Evolutionary conservation across 768 basidiomycete species (phyloP).

Genomic region (Amanita polypyramis): DNA sequence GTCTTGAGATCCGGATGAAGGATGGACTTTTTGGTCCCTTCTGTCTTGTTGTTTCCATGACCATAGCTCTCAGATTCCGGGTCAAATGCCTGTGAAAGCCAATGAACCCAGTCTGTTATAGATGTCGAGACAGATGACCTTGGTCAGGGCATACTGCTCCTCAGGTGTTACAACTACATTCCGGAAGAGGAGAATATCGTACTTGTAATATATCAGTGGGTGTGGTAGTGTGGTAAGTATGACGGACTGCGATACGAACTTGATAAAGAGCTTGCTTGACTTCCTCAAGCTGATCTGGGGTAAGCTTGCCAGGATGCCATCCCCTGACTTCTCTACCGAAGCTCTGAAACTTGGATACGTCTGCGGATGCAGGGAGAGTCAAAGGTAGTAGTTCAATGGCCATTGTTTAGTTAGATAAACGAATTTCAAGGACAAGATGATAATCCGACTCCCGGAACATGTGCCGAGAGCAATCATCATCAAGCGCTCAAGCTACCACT

Average conservation of each 20-base stretch:
- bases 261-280: slow-evolving; percentile 68
- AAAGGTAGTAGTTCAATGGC: slow-evolving; percentile 57
- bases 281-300: slow-evolving; percentile 52
- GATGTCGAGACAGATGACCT: slow-evolving; percentile 33
- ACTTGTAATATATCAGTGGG: slow-evolving; percentile 25
- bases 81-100: slow-evolving; percentile 59
- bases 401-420: slow-evolving; percentile 33
- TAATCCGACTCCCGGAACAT: neutral
- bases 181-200: slow-evolving; percentile 68
- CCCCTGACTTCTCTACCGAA: slow-evolving; percentile 77
- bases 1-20: slow-evolving; percentile 88
- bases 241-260: slow-evolving; percentile 26
- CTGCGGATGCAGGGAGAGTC: slow-evolving; percentile 63
- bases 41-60: slow-evolving; percentile 84
- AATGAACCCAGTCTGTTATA: slow-evolving; percentile 1
- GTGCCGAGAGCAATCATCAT: neutral
- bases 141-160: slow-evolving; percentile 78
- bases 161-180: slow-evolving; percentile 61
- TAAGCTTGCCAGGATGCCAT: slow-evolving; percentile 53
- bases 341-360: slow-evolving; percentile 50
- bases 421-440: neutral
- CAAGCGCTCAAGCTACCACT: neutral
- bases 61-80: slow-evolving; percentile 53
- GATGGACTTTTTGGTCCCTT: slow-evolving; percentile 63
- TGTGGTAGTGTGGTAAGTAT: slow-evolving; percentile 2